phyloP scores from a whole-genome alignment of 1,139 yeast species.

The Blastobotrys proliferans region DNA sequence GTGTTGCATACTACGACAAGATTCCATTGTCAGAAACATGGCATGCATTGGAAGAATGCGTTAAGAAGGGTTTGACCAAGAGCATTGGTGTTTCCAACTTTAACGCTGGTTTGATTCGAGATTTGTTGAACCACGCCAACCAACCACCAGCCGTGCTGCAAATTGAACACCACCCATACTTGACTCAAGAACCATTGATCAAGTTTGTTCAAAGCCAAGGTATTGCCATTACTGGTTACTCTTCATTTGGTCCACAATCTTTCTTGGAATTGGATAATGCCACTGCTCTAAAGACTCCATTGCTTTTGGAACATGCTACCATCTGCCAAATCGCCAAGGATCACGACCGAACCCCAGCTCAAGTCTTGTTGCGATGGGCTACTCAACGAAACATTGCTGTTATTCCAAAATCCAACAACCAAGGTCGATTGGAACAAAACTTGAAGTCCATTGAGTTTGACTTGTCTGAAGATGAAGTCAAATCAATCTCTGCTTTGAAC shows the following conservation, averaged over 20 bases:
- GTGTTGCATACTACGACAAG: constrained; percentile 46
- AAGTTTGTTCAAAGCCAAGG: constrained; percentile 58
- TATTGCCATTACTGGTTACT: constrained; percentile 76
- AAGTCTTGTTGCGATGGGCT: constrained; percentile 67
- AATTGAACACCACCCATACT: constrained; percentile 90
- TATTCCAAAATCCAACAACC: constrained; percentile 64
- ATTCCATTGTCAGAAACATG: constrained; percentile 73
- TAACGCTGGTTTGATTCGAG: constrained; percentile 68
- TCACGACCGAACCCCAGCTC: constrained; percentile 54
- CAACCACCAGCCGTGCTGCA: constrained; percentile 79
- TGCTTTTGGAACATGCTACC: constrained; percentile 49
- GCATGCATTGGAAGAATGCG: constrained; percentile 65
- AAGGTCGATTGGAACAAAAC: constrained; percentile 54
- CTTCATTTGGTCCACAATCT: constrained; percentile 65
- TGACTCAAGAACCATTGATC: constrained; percentile 68
- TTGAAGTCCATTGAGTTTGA: constrained; percentile 54
- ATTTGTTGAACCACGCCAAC: constrained; percentile 64
- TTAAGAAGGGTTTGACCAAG: constrained; percentile 58
- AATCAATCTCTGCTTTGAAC: constrained; percentile 48
- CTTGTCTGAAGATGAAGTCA: constrained; percentile 46
- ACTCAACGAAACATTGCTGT: constrained; percentile 63
- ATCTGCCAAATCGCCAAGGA: constrained; percentile 49
- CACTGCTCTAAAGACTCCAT: constrained; percentile 50
- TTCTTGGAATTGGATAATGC: constrained; percentile 49
- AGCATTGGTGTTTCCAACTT: constrained; percentile 85